Evolutionary conservation across 441 rosid species (phyloP), one percentile per base, ranked within the genome.

Genomic region (Cnidoscolus chayamansa): DNA sequence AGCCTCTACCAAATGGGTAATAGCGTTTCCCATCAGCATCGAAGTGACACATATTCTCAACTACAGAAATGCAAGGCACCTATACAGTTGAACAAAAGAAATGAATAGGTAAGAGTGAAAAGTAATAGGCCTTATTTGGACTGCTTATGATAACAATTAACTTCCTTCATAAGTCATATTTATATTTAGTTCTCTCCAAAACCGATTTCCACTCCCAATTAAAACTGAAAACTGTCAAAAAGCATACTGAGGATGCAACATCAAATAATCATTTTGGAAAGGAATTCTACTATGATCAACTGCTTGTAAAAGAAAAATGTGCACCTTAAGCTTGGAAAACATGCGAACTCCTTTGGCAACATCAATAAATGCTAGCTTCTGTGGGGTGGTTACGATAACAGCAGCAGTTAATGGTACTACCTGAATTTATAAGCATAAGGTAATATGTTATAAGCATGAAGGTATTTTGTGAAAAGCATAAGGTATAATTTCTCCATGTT

Each of bases 271-370:
- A 56, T 67, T 71, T 54, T 62, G 45, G 49, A 40, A 72, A 15
- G 47, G 31, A 63, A 67, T 51, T 30, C 13, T 10, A 17, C 15
- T 60, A 71, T 63, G 15, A 68, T 47, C 54, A 48, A 63, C 71
- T 67, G 15, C 65, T 48, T 54, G 53, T 62, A 31, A 53, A 58
- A 75, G 45, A 74, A 65, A 77, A 79, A 63, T 20, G 73, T 54
- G 64, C 70, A 94, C 98, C 97, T 94, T 94, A 8, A 92, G 97
- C 80, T 92, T 94, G 13, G 98, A 90, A 86, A 94, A 94, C 98
- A 94, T 94, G 53, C 96, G 91, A 67, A 94, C 97, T 76, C 98
- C 98, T 82, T 94, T 92, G 16, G 98, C 98, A 73, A 94, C 97
- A 79, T 94, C 98, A 4, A 94, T 90, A 78, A 94, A 90, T 3